Evolutionary conservation across 2,329 filamentous ascomycete species (phyloP).

Genomic region (Onygenales sp.): DNA sequence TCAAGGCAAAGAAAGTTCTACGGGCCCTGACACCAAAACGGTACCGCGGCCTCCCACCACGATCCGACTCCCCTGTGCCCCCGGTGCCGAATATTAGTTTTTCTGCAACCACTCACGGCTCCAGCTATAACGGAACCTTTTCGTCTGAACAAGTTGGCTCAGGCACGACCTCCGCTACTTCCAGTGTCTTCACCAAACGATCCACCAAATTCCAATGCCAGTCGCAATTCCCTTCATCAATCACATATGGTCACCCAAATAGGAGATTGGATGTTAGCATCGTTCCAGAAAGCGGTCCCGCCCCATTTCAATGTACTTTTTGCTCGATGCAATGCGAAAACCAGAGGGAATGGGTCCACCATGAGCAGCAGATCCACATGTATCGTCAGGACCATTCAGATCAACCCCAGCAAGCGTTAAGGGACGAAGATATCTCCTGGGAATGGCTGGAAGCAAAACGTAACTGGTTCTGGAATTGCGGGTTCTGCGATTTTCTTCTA

Average conservation of each 20-base stretch:
- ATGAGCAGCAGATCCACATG: constrained; percentile 7
- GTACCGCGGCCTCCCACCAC: background rate
- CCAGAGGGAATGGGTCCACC: constrained; percentile 6
- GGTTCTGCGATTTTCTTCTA: constrained; percentile 8
- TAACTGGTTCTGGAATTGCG: constrained; percentile 11
- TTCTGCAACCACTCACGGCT: background rate
- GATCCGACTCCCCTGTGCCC: background rate
- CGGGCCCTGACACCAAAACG: background rate
- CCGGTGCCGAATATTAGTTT: too few species aligned
- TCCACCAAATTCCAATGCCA: background rate
- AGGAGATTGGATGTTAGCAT: constrained; percentile 2
- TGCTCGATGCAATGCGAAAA: constrained; percentile 8
- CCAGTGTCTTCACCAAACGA: background rate
- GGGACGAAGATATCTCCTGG: background rate
- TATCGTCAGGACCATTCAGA: background rate
- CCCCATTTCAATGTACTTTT: constrained; percentile 8
- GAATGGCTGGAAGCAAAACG: constrained; percentile 6
- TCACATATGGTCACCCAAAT: constrained; percentile 1
- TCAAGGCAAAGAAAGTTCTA: background rate
- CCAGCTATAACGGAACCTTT: background rate
- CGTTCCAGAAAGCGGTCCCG: constrained; percentile 1
- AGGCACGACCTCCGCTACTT: background rate
- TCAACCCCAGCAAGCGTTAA: background rate
- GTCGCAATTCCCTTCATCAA: background rate
- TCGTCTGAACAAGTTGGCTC: background rate